Evolutionary conservation across 305 asterid species (phyloP).

Genomic region (Solanum hybrid): DNA sequence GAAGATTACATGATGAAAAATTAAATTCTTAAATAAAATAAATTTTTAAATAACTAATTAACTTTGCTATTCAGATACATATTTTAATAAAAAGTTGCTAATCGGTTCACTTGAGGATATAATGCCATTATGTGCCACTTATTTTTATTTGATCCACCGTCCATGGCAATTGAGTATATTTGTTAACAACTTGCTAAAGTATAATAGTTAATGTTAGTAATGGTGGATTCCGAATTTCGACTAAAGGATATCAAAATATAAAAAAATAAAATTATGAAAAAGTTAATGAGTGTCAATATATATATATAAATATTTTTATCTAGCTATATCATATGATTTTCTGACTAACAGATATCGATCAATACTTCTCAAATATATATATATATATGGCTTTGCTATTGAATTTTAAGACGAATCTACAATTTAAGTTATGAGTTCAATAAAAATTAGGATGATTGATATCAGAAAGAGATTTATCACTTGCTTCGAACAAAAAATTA

Average conservation of each 20-base stretch:
- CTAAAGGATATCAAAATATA: too few species aligned
- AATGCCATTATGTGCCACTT: neutral
- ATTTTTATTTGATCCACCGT: neutral
- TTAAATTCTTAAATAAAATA: neutral
- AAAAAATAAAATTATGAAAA: too few species aligned
- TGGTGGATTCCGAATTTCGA: neutral
- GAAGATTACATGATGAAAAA: neutral
- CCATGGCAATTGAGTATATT: neutral
- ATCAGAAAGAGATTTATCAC: rapidly evolving
- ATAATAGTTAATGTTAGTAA: too few species aligned
- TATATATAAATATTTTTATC: too few species aligned
- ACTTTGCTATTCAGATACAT: neutral
- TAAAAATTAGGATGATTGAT: neutral
- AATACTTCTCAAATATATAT: too few species aligned
- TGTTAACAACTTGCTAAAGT: neutral
- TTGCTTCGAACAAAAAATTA: neutral
- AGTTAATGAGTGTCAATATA: too few species aligned
- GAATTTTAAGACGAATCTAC: neutral
- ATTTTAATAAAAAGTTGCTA: neutral
- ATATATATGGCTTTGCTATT: too few species aligned
- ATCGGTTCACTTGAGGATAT: neutral
- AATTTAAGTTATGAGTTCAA: neutral
- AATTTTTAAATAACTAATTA: neutral
- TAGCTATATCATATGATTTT: too few species aligned
- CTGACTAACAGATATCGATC: too few species aligned